Percentiles rank a stretch among this genome's conserved stretches.
Conservation (phyloP, 2,329 filamentous ascomycete genomes). For the Lecanosticta acicola region DNA sequence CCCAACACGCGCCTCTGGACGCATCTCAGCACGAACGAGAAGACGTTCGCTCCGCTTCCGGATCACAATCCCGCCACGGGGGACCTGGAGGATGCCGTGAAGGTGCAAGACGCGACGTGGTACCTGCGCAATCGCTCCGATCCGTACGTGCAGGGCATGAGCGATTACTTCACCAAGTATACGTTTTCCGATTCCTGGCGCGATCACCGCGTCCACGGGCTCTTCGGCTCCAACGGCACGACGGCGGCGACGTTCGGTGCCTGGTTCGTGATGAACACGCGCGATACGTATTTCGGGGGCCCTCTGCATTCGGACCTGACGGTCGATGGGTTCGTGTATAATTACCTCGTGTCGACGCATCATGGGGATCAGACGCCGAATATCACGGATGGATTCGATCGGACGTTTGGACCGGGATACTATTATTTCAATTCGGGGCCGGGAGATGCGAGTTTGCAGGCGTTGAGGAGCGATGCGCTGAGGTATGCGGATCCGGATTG, state of each 20-base stretch:
- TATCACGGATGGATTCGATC: slow-evolving; percentile 59
- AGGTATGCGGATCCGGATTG: slow-evolving; percentile 48
- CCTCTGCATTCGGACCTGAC: slow-evolving; percentile 58
- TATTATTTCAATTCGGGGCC: slow-evolving; percentile 58
- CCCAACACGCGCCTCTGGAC: slow-evolving; percentile 58
- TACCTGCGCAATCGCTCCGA: slow-evolving; percentile 51
- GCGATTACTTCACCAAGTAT: slow-evolving; percentile 63
- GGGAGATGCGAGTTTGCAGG: slow-evolving; percentile 41
- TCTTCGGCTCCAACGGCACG: slow-evolving; percentile 47
- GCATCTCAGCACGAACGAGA: slow-evolving; percentile 53
- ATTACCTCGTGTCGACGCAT: slow-evolving; percentile 59
- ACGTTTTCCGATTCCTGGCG: slow-evolving; percentile 56
- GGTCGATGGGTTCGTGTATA: slow-evolving; percentile 61
- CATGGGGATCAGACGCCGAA: slow-evolving; percentile 59
- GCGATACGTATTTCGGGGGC: slow-evolving; percentile 58
- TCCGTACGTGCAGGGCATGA: slow-evolving; percentile 51
- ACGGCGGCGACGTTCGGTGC: slow-evolving; percentile 53
- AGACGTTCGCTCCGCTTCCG: slow-evolving; percentile 51
- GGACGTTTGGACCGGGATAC: slow-evolving; percentile 60
- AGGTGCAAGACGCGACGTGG: slow-evolving; percentile 61
- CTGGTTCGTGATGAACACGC: slow-evolving; percentile 61
- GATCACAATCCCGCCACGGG: slow-evolving; percentile 39
- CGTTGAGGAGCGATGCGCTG: slow-evolving; percentile 51
- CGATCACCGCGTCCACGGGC: slow-evolving; percentile 53
- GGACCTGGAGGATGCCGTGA: slow-evolving; percentile 26